Evolutionary conservation across 768 basidiomycete species (phyloP), one percentile per base, ranked within the genome.

Genomic region (Cyathus striatus): DNA sequence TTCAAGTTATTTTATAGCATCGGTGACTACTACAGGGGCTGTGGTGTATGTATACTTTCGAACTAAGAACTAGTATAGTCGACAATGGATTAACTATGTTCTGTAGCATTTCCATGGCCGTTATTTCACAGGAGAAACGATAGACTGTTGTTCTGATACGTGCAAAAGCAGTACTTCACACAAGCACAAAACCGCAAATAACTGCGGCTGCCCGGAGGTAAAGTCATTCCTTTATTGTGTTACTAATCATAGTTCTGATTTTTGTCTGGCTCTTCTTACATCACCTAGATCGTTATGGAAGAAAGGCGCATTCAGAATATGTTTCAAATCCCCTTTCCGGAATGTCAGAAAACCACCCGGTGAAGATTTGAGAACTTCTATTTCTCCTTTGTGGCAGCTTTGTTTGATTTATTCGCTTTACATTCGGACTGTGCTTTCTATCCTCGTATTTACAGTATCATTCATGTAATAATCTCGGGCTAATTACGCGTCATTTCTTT

Each of bases 21-120:
- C 42, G 73, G 73, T 27, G 73, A 75, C 48, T 73, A 62, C 46
- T 73, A 72, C 53, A 67, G 73, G 57, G 73, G 73, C 24, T 75
- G 73, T 44, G 73, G 73, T 43, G 73, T 73, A 56, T 39, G 70
- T 64, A 33, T 12, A 25, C 23, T 25, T 14, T 20, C 36, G n/a
- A 20, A 33, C 22, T 33, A 27, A 18, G 5, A 25, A 16, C 38
- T 26, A 13, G 6, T 24, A 41, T 27, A 6, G 27, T 34, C 23
- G 12, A 49, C 53, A 39, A 51, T 36, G 42, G 38, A 39, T 5
- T 32, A 23, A 50, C n/a, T n/a, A n/a, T n/a, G n/a, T n/a, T 46
- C 44, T 33, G 14, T 47, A 73, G 72, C 73, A 73, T 44, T 75
- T 73, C 58, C 71, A 73, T 42, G 68, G 68, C 27, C 64, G 69